Conservation (phyloP, 495 filamentous ascomycete species). For the Penicillium lividum region DNA sequence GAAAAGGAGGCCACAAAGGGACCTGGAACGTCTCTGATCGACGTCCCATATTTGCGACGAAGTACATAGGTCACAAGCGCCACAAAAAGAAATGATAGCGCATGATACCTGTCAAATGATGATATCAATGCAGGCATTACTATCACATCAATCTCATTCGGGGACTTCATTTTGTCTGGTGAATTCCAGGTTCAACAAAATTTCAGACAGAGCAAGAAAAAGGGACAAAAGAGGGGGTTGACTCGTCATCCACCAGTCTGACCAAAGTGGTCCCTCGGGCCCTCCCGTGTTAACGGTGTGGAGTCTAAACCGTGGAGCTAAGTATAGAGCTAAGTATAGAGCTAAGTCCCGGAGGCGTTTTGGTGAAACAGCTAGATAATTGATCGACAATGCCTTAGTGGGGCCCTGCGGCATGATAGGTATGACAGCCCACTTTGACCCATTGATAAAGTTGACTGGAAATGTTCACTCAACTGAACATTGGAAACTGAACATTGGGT, state of each 20-base stretch:
- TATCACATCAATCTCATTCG: neutral
- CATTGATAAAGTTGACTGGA: neutral
- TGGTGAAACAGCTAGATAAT: neutral
- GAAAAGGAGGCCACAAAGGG: slow-evolving; percentile 46
- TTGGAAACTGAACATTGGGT: too few relatives aligned
- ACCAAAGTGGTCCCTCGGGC: neutral
- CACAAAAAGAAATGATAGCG: neutral
- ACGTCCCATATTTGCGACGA: slow-evolving; percentile 23
- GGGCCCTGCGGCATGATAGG: neutral
- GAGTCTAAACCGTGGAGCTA: neutral
- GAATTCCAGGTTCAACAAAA: neutral
- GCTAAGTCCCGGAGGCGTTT: neutral
- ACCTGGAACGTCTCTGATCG: slow-evolving; percentile 39
- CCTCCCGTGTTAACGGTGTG: neutral
- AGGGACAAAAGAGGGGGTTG: neutral
- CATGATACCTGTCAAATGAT: neutral
- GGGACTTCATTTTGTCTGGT: neutral
- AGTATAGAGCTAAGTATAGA: too few relatives aligned
- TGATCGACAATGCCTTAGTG: neutral
- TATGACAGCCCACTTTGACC: neutral
- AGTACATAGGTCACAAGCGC: slow-evolving; percentile 9
- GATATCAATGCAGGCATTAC: neutral
- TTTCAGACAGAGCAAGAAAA: neutral
- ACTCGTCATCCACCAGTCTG: neutral
- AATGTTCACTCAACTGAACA: too few relatives aligned